These are phyloP conservation scores for Agrocybe praecox DNA, from an alignment of 768 basidiomycete species.

Conservation along the genomic window DNA sequence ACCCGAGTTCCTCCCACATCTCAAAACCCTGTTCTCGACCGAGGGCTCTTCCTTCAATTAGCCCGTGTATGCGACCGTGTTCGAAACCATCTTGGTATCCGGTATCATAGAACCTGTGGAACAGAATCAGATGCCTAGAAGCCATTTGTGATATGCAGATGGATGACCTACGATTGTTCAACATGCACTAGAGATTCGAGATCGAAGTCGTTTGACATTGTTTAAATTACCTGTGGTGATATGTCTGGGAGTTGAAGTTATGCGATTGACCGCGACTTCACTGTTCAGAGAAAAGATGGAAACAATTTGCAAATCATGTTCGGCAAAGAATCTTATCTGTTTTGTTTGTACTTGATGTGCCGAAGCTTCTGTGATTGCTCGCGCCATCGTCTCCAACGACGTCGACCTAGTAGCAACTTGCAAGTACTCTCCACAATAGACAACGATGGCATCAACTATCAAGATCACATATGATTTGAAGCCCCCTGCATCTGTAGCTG, in stretches of 20 bases:
- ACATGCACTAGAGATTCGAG: slow-evolving; percentile 62
- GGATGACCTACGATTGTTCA: slow-evolving; percentile 65
- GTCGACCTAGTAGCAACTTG: no score
- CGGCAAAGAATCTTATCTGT: slow-evolving; percentile 12
- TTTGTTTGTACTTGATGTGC: slow-evolving; percentile 14
- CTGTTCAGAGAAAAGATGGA: background rate
- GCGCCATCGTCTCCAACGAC: background rate
- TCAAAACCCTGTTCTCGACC: slow-evolving; percentile 92
- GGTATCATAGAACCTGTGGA: slow-evolving; percentile 71
- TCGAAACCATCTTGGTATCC: slow-evolving; percentile 80
- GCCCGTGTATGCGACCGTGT: slow-evolving; percentile 88
- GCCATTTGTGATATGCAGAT: background rate
- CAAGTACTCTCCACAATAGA: no score
- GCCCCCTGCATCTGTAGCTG: slow-evolving; percentile 12
- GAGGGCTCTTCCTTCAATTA: slow-evolving; percentile 88
- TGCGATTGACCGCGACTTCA: background rate
- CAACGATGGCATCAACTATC: slow-evolving; percentile 1
- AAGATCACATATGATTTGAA: slow-evolving; percentile 25
- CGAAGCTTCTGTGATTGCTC: background rate
- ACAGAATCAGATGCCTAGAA: background rate
- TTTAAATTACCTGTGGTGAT: background rate
- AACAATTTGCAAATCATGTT: background rate
- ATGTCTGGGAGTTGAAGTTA: background rate
- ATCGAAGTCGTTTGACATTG: slow-evolving; percentile 49
- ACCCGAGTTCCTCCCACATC: slow-evolving; percentile 97